A percentile compares a stretch with the other conserved stretches of the same genome.
Conservation (phyloP, 768 basidiomycete species). For the Trametes sanguinea region DNA sequence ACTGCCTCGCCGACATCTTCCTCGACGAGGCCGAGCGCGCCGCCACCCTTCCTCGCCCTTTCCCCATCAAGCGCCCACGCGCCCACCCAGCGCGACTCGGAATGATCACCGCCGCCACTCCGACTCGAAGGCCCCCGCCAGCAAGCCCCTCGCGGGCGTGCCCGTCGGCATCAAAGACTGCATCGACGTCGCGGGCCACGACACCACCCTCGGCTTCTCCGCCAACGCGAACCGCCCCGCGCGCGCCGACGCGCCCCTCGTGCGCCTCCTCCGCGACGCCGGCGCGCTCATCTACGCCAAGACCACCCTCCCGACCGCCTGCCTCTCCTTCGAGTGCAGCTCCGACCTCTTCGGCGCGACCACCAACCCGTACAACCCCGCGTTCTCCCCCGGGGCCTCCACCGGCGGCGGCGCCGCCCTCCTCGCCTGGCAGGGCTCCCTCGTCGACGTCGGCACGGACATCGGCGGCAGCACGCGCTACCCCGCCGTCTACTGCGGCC, state of each 20-base stretch:
- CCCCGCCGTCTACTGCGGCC: constrained; percentile 50
- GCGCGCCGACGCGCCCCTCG: constrained; percentile 39
- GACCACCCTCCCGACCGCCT: constrained; percentile 46
- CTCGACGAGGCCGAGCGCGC: constrained; percentile 35
- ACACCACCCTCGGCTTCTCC: constrained; percentile 49
- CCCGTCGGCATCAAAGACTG: constrained; percentile 53
- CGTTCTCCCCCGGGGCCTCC: constrained; percentile 47
- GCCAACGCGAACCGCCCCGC: constrained; percentile 39
- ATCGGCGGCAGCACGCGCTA: constrained; percentile 52
- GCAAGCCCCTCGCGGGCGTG: constrained; percentile 43
- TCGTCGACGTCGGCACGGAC: constrained; percentile 51
- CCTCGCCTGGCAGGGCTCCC: constrained; percentile 45
- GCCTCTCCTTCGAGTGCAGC: constrained; percentile 41
- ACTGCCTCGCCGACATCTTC: constrained; percentile 52
- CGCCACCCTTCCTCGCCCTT: constrained; percentile 4
- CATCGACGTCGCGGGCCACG: constrained; percentile 46
- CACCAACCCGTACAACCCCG: constrained; percentile 48
- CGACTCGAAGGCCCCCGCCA: background rate
- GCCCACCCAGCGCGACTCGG: too few species aligned
- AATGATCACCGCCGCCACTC: too few species aligned
- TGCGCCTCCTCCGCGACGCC: constrained; percentile 43
- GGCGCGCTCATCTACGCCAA: constrained; percentile 45
- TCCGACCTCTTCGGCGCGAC: constrained; percentile 51
- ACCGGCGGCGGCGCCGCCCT: constrained; percentile 55
- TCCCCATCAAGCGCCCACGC: background rate